Evolutionary conservation across 768 basidiomycete species (phyloP), one percentile per base, ranked within the genome.

Genomic region (Pisolithus marmoratus): DNA sequence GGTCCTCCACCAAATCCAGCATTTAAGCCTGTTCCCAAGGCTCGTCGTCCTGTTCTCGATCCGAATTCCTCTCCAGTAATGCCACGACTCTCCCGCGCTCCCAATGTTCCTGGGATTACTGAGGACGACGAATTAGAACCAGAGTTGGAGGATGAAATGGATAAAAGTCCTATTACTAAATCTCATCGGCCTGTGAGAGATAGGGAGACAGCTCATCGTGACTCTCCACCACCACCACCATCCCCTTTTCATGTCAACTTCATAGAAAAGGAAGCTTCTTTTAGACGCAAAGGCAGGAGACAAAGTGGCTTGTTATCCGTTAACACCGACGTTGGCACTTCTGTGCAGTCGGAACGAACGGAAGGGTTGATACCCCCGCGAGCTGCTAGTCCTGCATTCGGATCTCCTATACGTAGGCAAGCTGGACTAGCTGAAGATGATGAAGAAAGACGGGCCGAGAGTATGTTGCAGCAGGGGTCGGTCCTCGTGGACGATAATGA

Each of bases 321-420:
- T 60, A 56, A 68, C 55, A 60, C 63, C 52, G 31, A 62, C 57
- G 48, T 66, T 50, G 64, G 65, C 26, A 54, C 34, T 55, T 68
- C 54, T 54, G 47, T 51, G 68, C 67, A 15, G 56, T 66, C 53
- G 46, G 62, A 53, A 49, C 57, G 52, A 44, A 49, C 20, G 0
- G 73, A 73, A 14, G 61, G 70, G 15, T 58, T 74, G 22, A 61
- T 75, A 22, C 72, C 73, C 17, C 81, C 76, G 8, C 76, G 84
- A 51, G 78, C 82, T 23, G 73, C 80, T 1, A 87, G 85, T 56
- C 86, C 85, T 3, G 83, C 83, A 1, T 81, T 84, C 57, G 85
- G 83, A 6, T 84, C 82, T 2, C 83, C 84, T 27, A 58, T 73
- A 20, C 75, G 81, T 42, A 68, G 77, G 56, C 75, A 76, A 51